phyloP scores from a whole-genome alignment of 2,329 filamentous ascomycete species.

The Venturia asperata region DNA sequence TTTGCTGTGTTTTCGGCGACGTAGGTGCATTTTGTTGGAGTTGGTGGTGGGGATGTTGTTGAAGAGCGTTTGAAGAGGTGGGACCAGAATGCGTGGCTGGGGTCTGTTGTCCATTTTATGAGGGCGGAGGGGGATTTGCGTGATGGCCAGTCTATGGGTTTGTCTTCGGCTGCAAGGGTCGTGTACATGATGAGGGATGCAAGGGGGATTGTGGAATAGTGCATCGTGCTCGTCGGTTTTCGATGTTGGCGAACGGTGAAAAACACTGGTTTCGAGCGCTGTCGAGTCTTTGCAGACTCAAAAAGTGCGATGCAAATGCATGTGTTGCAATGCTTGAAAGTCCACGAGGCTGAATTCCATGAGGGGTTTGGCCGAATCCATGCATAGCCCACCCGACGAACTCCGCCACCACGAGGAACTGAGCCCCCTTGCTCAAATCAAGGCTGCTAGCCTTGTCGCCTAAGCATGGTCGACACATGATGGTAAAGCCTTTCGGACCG shows the following conservation, averaged over 20 bases:
- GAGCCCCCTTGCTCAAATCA: not conserved
- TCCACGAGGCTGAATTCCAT: not conserved
- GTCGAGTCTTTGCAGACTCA: not conserved
- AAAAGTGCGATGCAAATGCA: not conserved
- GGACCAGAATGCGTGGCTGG: not conserved
- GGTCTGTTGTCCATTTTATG: constrained; percentile 15
- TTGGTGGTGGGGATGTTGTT: not conserved
- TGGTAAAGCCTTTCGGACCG: not conserved
- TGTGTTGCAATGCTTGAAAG: not conserved
- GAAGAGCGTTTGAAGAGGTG: not conserved
- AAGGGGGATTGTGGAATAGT: not conserved
- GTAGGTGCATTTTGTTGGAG: constrained; percentile 16
- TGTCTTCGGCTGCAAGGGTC: not conserved
- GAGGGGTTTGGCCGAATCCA: not conserved
- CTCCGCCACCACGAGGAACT: not conserved
- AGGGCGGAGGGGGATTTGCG: not conserved
- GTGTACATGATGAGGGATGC: not conserved
- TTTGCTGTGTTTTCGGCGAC: constrained; percentile 12
- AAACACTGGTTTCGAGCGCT: not conserved
- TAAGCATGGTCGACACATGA: not conserved
- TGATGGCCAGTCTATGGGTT: not conserved
- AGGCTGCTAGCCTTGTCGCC: not conserved
- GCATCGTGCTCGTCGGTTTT: not conserved
- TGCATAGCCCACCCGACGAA: constrained; percentile 4
- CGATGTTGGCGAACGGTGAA: not conserved